Conservation (phyloP, 352 stramenopile genomes). For the Pythium monospermum region DNA sequence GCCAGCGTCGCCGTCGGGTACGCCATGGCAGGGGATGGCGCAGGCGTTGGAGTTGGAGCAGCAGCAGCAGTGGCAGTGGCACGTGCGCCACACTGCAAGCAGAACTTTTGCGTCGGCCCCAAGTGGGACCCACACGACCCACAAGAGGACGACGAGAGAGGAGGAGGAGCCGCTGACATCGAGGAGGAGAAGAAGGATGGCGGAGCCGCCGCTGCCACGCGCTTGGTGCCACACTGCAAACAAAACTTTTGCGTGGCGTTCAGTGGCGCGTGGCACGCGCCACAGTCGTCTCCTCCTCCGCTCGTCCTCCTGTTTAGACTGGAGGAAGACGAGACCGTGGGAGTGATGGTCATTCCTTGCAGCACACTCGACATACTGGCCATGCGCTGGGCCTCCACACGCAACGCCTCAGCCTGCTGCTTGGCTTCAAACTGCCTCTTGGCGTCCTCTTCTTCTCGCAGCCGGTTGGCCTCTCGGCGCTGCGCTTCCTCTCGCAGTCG, state of each 20-base stretch:
- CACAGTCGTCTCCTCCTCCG: constrained; percentile 4
- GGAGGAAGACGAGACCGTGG: constrained; percentile 24
- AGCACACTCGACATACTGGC: constrained; percentile 21
- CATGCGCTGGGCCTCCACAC: constrained; percentile 44
- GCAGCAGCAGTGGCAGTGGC: background rate
- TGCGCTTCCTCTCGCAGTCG: constrained; percentile 54
- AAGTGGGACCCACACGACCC: background rate
- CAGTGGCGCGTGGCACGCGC: constrained; percentile 39
- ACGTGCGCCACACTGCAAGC: constrained; percentile 58
- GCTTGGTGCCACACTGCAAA: constrained; percentile 69
- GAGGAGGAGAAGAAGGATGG: constrained; percentile 11
- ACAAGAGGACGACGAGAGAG: background rate
- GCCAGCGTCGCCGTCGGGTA: background rate
- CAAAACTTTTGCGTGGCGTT: constrained; percentile 75
- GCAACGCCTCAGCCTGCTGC: constrained; percentile 54
- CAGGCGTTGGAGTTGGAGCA: background rate
- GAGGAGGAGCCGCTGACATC: background rate
- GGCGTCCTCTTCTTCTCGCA: constrained; percentile 53
- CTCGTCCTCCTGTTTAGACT: background rate
- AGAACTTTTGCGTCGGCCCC: constrained; percentile 51
- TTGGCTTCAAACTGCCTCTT: constrained; percentile 58
- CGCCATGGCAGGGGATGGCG: background rate
- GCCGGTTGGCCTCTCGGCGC: constrained; percentile 56
- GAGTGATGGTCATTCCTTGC: constrained; percentile 16
- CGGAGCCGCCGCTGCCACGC: background rate